Conservation (phyloP, 148 eudicot species). For the Spergularia marina region DNA sequence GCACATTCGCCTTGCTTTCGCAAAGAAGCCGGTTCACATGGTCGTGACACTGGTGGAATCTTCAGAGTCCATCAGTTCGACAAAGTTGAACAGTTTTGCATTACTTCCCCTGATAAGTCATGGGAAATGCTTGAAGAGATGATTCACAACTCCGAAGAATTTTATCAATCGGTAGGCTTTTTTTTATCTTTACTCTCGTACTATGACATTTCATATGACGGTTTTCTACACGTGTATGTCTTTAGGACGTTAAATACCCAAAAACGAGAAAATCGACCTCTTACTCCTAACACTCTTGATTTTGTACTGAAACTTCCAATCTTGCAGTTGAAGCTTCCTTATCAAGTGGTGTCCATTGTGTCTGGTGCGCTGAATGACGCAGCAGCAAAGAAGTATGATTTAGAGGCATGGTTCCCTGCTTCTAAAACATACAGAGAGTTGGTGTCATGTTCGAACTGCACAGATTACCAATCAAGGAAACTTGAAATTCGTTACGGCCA, state of each 20-base stretch:
- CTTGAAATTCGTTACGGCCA: slow-evolving; percentile 42
- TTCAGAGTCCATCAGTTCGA: slow-evolving; percentile 96
- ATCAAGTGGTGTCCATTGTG: slow-evolving; percentile 80
- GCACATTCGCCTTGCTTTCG: slow-evolving; percentile 93
- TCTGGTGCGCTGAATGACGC: slow-evolving; percentile 93
- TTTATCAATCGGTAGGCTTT: slow-evolving; percentile 59
- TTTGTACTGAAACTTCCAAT: background rate
- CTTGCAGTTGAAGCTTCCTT: slow-evolving; percentile 76
- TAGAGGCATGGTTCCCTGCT: slow-evolving; percentile 92
- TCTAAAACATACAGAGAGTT: slow-evolving; percentile 73
- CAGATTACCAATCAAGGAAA: slow-evolving; percentile 85
- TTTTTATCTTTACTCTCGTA: background rate
- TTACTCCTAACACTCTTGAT: too few relatives aligned
- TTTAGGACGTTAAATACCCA: background rate
- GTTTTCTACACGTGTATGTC: background rate
- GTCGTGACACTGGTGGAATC: slow-evolving; percentile 87
- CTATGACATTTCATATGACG: background rate
- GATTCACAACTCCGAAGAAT: slow-evolving; percentile 82
- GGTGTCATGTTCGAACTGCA: slow-evolving; percentile 94
- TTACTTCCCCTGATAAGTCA: slow-evolving; percentile 78
- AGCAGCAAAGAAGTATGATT: slow-evolving; percentile 88
- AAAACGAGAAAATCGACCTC: too few relatives aligned
- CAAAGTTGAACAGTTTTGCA: slow-evolving; percentile 88
- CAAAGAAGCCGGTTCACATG: slow-evolving; percentile 96
- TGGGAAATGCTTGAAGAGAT: slow-evolving; percentile 98